Evolutionary conservation across 441 rosid species (phyloP), one percentile per base, ranked within the genome.

Genomic region (Populus hybrid): DNA sequence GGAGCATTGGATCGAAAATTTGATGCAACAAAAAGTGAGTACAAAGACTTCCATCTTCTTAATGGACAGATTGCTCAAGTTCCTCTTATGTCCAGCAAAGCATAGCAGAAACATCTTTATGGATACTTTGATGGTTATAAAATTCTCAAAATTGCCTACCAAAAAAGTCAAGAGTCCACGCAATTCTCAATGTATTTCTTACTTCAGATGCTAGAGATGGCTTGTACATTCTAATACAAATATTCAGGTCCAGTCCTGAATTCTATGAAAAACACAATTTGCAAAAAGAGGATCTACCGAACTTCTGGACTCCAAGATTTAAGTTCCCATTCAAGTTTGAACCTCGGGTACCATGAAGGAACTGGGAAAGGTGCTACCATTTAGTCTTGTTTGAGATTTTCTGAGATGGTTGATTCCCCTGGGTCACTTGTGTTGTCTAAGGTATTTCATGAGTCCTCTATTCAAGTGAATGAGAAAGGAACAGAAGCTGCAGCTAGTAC

Each of bases 401-500:
- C 66, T 3, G 81, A 79, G 64, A 74, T 79, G 77, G 77, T 73
- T 1, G 20, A 50, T 5, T 12, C 10, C 10, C 57, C 23, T 1
- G 24, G 6, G 23, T 36, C 54, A n/a, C 8, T 72, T 70, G 0
- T 28, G 9, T 21, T 75, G 1, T 26, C 64, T 0, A 67, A 76
- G 14, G 66, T 80, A 30, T 36, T 42, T 23, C 76, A 66, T 10
- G 73, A 76, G 72, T 57, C 68, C 1, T 66, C 7, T 50, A 80
- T 72, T 72, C 70, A 80, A 69, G 77, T 76, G 12, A 72, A 72
- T 20, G 79, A 72, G 46, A 65, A 68, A 67, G 67, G 74, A 12
- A 76, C 77, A 0, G 74, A 72, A 76, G 80, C 83, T 28, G 71
- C 77, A n/a, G 77, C 83, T 2, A 72, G 73, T 35, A 59, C 67